Base-by-base conservation (phyloP, 2,329 filamentous ascomycete species). In the Tympanopsis confertula region DNA sequence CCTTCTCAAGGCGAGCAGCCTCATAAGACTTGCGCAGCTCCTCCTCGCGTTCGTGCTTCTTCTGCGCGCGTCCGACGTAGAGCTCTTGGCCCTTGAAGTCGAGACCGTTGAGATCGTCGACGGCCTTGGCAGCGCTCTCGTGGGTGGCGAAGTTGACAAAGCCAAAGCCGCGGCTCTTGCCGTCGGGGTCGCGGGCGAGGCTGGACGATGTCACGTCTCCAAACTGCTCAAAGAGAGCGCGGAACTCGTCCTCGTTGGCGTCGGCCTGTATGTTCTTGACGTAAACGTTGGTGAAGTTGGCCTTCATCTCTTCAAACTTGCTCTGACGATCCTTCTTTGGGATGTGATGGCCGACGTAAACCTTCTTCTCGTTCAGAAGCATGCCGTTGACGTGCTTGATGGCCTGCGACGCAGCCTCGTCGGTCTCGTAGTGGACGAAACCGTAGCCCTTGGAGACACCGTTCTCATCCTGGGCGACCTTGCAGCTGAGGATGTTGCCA, bases 251-350 rank as follows among this genome's bases (percentile, higher is more conserved):
- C 44, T 98, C 91, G 42, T 78, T 82, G 46, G 81, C 85, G 36
- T 95, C 89, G 24, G 68, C 55, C 53, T 79, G 77, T 51, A 98
- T 82, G 71, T 98, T 98, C 81, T 98, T 98, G 70, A 98, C 86
- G 69, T 98, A 98, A 64, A 98, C 81, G 64, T 98, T 98, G 71
- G 91, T 98, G 76, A 93, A 98, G 75, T 98, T 98, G 64, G 91
- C 91, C 82, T 98, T 98, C 89, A 98, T 98, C 75, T 98, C 91
- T 71, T 98, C 91, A 52, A 96, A 96, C 71, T 98, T 98, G 86
- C 86, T 94, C 77, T 96, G 91, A 54, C 91, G 89, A 59, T 98
- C 91, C 77, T 96, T 96, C 83, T 96, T 96, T 62, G 91, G 88
- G 55, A 98, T 96, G 69, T 98, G 91, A 67, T 95, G 89, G 47